Conservation (phyloP, 169 alveolate genomes). For the Plasmodium vivax region DNA sequence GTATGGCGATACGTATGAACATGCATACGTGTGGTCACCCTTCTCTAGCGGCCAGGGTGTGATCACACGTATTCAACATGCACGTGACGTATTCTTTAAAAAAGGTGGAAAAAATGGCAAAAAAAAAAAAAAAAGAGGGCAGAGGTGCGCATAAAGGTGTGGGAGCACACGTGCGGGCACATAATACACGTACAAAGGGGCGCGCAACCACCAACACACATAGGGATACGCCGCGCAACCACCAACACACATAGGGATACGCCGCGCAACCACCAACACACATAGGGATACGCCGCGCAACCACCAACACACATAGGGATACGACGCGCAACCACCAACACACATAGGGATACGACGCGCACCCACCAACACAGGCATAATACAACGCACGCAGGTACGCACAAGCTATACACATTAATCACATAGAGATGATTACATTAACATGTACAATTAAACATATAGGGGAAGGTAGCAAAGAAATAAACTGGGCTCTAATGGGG, state of each 20-base stretch:
- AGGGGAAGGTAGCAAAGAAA: not conserved
- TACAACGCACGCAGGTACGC: not conserved
- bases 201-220: not conserved
- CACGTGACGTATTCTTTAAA: not conserved
- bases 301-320: not conserved
- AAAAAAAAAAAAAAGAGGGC: too few relatives aligned
- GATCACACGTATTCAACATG: not conserved
- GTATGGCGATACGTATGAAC: too few relatives aligned
- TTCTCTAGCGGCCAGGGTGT: not conserved
- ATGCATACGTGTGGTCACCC: not conserved
- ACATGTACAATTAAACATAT: constrained; percentile 7
- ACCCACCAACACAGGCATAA: not conserved
- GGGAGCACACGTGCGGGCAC: not conserved
- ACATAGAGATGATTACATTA: not conserved
- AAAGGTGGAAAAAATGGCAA: not conserved
- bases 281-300: not conserved
- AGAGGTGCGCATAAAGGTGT: not conserved
- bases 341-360: not conserved
- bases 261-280: not conserved
- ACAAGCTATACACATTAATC: not conserved
- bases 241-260: not conserved
- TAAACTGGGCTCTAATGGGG: not conserved
- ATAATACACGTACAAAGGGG: not conserved
- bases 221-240: not conserved
- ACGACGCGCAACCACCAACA: not conserved